Base-by-base conservation (phyloP, 306 rosid species). In the Canavalia gladiata region DNA sequence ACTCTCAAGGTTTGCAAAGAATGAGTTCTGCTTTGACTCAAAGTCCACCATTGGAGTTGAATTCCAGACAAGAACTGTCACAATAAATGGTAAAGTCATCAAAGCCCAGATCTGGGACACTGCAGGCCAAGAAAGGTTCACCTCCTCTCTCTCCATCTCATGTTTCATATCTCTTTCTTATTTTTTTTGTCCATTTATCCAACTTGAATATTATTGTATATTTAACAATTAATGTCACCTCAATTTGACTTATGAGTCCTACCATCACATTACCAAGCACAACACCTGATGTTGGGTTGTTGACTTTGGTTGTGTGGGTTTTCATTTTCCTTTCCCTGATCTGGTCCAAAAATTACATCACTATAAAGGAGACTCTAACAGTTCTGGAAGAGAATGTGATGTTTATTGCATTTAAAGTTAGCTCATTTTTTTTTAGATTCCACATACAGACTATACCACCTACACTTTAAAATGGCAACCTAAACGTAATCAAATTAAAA, bases 81-180 rank as follows among this genome's bases (percentile, higher is more conserved):
- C 87, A 31, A 88, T 94, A 55, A 83, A 88, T 58, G 87, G 84
- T 70, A 94, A 94, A 83, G 80, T 91, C 87, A 87, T 94, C 92
- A 94, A 94, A 66, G 98, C 97, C 12, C 97, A 94, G 97, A 94
- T 94, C 98, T 94, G 98, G 98, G 98, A 94, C 63, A 94, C 98
- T 83, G 98, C 98, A 74, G 98, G 97, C 77, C 98, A 94, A 88
- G 98, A 94, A 89, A 94, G 97, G 98, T 90, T 81, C 68, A 2
- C 7, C 25, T 33, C 7, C 51, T 68, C 57, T 71, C 77, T 34
- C 84, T 30, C 18, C 10, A 64, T 65, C 67, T 39, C 68, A 2
- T 31, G 28, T 9, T 7, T 42, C 11, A 39, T 6, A 34, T 55
- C 6, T 46, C 35, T 29, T 18, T 18, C 25, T 1, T 13, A 39